Evolutionary conservation across 2,329 filamentous ascomycete genomes (phyloP).

Genomic region (Beauveria scarabaeidicola): DNA sequence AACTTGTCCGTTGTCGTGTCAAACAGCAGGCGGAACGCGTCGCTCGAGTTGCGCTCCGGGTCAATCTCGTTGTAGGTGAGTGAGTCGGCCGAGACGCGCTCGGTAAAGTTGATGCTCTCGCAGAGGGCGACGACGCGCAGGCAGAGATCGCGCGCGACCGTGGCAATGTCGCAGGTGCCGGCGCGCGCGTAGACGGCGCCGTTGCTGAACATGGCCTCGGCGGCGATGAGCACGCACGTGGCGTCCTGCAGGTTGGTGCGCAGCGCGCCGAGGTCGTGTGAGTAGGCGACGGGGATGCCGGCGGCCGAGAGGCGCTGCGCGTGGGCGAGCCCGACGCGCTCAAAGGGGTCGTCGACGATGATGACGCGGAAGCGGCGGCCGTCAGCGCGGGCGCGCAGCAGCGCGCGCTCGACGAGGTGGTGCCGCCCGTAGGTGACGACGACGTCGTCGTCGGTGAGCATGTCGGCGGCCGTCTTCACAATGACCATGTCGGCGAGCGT

Average conservation of each 20-base stretch:
- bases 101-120: conserved; percentile 88
- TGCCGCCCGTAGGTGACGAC: conserved; percentile 83
- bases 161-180: conserved; percentile 79
- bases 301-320: conserved; percentile 59
- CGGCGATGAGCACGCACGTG: conserved; percentile 76
- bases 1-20: conserved; percentile 86
- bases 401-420: conserved; percentile 73
- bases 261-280: conserved; percentile 65
- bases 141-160: conserved; percentile 66
- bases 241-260: conserved; percentile 59
- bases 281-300: conserved; percentile 73
- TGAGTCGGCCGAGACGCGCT: conserved; percentile 80
- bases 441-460: conserved; percentile 71
- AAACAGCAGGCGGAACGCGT: conserved; percentile 63
- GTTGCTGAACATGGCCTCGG: conserved; percentile 93
- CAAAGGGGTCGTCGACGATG: conserved; percentile 63
- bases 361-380: conserved; percentile 77
- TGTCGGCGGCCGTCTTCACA: conserved; percentile 61
- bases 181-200: conserved; percentile 81
- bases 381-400: conserved; percentile 60
- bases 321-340: conserved; percentile 46
- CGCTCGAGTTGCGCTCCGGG: conserved; percentile 56
- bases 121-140: conserved; percentile 83
- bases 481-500: conserved; percentile 82
- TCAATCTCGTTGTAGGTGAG: conserved; percentile 91